phyloP scores from a whole-genome alignment of 352 stramenopile genomes.

The Phytophthora aleatoria region DNA sequence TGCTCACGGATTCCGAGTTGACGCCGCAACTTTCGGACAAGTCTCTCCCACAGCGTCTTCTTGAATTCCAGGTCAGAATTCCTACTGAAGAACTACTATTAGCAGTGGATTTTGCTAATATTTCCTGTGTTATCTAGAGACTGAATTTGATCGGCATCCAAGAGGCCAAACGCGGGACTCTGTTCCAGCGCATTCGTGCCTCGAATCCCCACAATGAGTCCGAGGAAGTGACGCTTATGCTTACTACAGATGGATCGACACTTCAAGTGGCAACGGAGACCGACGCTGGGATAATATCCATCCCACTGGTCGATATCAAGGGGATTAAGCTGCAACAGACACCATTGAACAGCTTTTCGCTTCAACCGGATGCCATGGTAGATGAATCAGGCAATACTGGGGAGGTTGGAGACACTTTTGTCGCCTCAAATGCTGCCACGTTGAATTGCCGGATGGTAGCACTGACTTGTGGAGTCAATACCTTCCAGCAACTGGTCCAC shows the following conservation, averaged over 20 bases:
- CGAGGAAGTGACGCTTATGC: conserved; percentile 10
- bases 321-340: conserved; percentile 6
- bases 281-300: not conserved
- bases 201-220: not conserved
- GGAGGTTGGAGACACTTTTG: too few species aligned
- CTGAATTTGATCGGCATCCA: conserved; percentile 35
- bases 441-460: too few species aligned
- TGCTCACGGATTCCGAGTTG: conserved; percentile 20
- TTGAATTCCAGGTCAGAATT: conserved; percentile 32
- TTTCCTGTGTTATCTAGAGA: conserved; percentile 15
- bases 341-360: conserved; percentile 23
- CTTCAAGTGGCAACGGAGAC: conserved; percentile 7
- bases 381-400: too few species aligned
- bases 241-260: conserved; percentile 25
- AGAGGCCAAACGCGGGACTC: conserved; percentile 34
- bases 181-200: conserved; percentile 20
- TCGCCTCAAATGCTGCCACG: too few species aligned
- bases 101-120: not conserved
- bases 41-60: conserved; percentile 34
- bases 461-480: too few species aligned
- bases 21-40: conserved; percentile 31
- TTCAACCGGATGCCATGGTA: too few species aligned
- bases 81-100: not conserved
- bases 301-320: conserved; percentile 17
- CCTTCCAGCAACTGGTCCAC: too few species aligned